Conservation (phyloP, 2,329 filamentous ascomycete genomes). For the Alternaria alternata region DNA sequence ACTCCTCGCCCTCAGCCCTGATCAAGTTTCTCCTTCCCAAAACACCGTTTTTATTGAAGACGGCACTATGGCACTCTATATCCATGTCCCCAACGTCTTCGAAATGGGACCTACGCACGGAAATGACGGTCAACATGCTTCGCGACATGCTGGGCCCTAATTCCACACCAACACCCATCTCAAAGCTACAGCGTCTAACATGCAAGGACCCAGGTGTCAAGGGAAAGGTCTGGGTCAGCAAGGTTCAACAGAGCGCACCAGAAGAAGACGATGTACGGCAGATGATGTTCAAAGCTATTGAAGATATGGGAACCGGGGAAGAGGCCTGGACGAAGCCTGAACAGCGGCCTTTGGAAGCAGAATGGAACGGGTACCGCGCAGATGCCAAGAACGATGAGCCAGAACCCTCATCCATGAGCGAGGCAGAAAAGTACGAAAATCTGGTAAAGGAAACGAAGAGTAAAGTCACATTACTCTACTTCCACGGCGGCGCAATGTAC, state of each 20-base stretch:
- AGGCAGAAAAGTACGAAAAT: slow-evolving; percentile 69
- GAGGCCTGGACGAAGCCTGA: slow-evolving; percentile 56
- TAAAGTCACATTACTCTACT: slow-evolving; percentile 72
- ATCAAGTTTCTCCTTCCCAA: slow-evolving; percentile 47
- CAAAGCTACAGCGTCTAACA: slow-evolving; percentile 65
- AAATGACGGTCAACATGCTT: slow-evolving; percentile 75
- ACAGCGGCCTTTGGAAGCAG: slow-evolving; percentile 68
- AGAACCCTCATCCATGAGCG: slow-evolving; percentile 63
- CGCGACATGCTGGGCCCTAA: slow-evolving; percentile 56
- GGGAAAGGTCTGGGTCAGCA: slow-evolving; percentile 82
- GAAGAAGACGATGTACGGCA: slow-evolving; percentile 62
- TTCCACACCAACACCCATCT: slow-evolving; percentile 34
- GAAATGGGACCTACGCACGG: slow-evolving; percentile 81
- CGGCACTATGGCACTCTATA: slow-evolving; percentile 70
- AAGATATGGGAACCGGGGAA: slow-evolving; percentile 58
- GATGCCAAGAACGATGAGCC: slow-evolving; percentile 59
- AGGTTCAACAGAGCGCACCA: slow-evolving; percentile 69
- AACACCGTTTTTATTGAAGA: slow-evolving; percentile 69
- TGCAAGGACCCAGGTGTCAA: slow-evolving; percentile 73
- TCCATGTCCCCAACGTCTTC: slow-evolving; percentile 73
- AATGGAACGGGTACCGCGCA: slow-evolving; percentile 77
- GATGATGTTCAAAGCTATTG: slow-evolving; percentile 65
- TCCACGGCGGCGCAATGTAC: slow-evolving; percentile 80
- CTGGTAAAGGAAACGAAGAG: slow-evolving; percentile 73
- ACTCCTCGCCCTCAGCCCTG: slow-evolving; percentile 44